Base-by-base conservation (phyloP, 768 basidiomycete genomes). In the Pleurotus salmoneostramineus region DNA sequence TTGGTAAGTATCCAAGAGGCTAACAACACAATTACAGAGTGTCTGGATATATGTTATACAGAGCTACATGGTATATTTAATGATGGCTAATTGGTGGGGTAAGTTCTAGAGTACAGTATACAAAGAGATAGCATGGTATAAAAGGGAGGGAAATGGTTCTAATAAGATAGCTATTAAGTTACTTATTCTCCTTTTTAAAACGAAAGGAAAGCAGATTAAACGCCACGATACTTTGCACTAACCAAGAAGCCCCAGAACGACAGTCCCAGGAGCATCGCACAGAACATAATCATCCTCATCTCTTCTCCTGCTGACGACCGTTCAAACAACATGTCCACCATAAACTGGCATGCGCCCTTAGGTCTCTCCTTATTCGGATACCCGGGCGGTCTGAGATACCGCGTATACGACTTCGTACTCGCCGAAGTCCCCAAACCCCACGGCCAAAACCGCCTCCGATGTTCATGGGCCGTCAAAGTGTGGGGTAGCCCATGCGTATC, bases 401-500 rank as follows among this genome's bases (percentile, higher is more conserved):
- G 69, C 60, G 61, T 63, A 61, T 76, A 81, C 64, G 69, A 74
- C 59, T 65, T 70, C 36, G 32, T 58, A 17, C 73, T 72, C 5
- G 67, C 66, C 6, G 70, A 74, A 40, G 71, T 69, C 2, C 81
- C 78, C 8, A 82, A 61, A 1, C 78, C 75, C 72, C 74, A 76
- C 4, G 81, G 82, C 81, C 80, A 81, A 46, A 77, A 66, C 37
- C 76, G 64, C 14, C 73, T 68, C 46, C 71, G 73, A 60, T 77
- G 74, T 68, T 89, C 85, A 12, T 73, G 70, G 4, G 78, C 86
- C 11, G 69, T 63, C 14, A 90, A 74, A 44, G 70, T 76, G 6
- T 78, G 67, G 0, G 88, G 88, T 11, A 89, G 74, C 6, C 83
- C 87, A 63, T 89, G 82, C n/a, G 77, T 72, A 65, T 89, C 88